Conservation (phyloP, 257 asterid genomes). For the Oldenlandia corymbosa region DNA sequence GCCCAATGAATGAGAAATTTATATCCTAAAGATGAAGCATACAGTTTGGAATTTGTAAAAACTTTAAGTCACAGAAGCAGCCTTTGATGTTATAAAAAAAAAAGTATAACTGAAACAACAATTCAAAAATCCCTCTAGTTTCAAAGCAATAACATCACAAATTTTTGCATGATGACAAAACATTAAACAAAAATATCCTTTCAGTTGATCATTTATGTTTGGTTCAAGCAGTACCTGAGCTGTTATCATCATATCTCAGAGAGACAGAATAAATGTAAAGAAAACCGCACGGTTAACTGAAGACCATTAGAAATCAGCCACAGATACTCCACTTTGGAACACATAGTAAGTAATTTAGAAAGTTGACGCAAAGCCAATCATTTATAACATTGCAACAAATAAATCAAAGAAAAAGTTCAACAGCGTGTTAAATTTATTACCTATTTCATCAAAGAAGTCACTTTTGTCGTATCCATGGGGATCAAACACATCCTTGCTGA, state of each 20-base stretch:
- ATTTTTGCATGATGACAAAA: not conserved
- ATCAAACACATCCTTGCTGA: constrained; percentile 85
- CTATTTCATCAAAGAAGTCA: constrained; percentile 92
- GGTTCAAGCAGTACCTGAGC: not conserved
- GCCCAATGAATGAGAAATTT: not conserved
- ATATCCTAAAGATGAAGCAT: not conserved
- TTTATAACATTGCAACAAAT: not conserved
- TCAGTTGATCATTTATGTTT: too few relatives aligned
- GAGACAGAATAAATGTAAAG: not conserved
- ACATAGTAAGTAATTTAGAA: too few relatives aligned
- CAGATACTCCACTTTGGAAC: not conserved
- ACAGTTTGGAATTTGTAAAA: not conserved
- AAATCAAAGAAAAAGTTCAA: constrained; percentile 8
- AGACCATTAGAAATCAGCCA: not conserved
- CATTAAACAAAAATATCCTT: not conserved
- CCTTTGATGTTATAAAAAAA: not conserved
- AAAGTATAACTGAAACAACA: not conserved
- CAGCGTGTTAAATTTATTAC: constrained; percentile 28
- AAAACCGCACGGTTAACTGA: not conserved
- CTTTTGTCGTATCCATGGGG: constrained; percentile 94
- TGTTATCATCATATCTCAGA: too few relatives aligned
- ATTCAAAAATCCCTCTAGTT: too few relatives aligned
- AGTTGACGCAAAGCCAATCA: not conserved
- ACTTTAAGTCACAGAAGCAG: not conserved
- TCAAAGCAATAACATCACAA: not conserved